phyloP scores from a whole-genome alignment of 2,329 filamentous ascomycete species.

The Sodiomyces alkalinus region DNA sequence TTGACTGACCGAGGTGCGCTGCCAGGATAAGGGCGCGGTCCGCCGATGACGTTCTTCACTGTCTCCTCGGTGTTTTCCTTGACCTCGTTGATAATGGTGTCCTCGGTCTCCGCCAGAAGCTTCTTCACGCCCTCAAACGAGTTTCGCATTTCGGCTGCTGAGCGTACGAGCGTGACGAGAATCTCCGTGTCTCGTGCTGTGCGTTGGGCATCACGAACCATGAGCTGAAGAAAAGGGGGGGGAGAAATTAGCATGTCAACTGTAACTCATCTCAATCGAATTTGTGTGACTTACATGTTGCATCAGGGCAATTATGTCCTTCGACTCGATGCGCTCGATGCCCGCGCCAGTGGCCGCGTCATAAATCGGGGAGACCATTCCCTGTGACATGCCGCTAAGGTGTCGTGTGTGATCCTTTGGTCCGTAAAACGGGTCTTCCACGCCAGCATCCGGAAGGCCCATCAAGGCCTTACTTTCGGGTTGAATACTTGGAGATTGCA shows the following conservation, averaged over 20 bases:
- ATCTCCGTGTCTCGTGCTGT: conserved; percentile 96
- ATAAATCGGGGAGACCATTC: conserved; percentile 78
- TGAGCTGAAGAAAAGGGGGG: conserved; percentile 55
- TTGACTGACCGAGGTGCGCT: conserved; percentile 45
- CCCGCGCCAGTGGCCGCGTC: conserved; percentile 78
- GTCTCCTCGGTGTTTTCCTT: conserved; percentile 79
- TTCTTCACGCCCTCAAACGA: conserved; percentile 93
- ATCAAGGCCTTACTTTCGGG: conserved; percentile 39
- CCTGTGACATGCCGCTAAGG: conserved; percentile 80
- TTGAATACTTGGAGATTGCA: conserved; percentile 36
- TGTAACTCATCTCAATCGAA: conserved; percentile 16
- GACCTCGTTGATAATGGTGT: conserved; percentile 74
- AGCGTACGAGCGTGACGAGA: conserved; percentile 80
- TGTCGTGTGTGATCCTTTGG: conserved; percentile 45
- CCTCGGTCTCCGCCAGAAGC: conserved; percentile 79
- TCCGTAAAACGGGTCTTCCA: conserved; percentile 53
- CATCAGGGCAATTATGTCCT: conserved; percentile 95
- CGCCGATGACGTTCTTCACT: conserved; percentile 66
- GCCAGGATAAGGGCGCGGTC: conserved; percentile 69
- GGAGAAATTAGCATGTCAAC: conserved; percentile 12
- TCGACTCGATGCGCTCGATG: conserved; percentile 84
- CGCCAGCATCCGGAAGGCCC: conserved; percentile 21
- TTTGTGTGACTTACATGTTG: conserved; percentile 83
- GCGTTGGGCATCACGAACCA: conserved; percentile 88
- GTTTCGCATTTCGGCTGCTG: conserved; percentile 91